Evolutionary conservation across 2,329 filamentous ascomycete genomes (phyloP), one percentile per base, ranked within the genome.

Genomic region (Pseudogymnoascus sp.): DNA sequence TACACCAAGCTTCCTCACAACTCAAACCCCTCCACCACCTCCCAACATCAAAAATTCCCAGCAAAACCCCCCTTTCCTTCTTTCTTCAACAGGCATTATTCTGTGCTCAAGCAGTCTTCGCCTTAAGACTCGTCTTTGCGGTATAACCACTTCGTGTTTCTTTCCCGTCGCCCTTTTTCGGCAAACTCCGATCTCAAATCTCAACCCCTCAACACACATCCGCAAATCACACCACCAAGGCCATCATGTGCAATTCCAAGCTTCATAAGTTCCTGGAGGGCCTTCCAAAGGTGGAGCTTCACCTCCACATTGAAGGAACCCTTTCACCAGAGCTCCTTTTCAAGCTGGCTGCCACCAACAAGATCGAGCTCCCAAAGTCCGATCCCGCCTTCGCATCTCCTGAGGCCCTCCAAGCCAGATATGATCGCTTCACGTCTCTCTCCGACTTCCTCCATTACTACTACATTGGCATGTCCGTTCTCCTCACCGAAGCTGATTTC

Each of bases 371-470:
- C 3, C 75, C 78, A 1, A 69, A 71, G 35, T 76, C 79, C 36
- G 85, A 91, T 69, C 74, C 82, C 19, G 84, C 85, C 33, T 92
- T 89, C 73, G 72, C 75, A 12, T 89, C 86, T 1, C 73, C 81
- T 4, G 79, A 80, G 42, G 72, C 84, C 2, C 81, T 92, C 11
- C 76, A 79, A 42, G 76, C 79, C 63, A 84, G 89, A 65, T 92
- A 92, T 74, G 76, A 80, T 63, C 74, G 77, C 65, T 92, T 92
- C 75, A 80, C 82, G 49, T 87, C 84, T 39, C 83, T 92, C 22
- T 86, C 91, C 70, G 88, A 91, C 75, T 92, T 92, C 75, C 80
- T 92, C 23, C 80, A 84, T 71, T 90, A 90, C 76, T 92, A 92
- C 78, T 92, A 89, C 77, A 83, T 87, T 64, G 88, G 86, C 70